These are phyloP conservation scores for Phaeosphaeria sp. DNA, from an alignment of 2,329 filamentous ascomycete genomes.

Conservation along the genomic window DNA sequence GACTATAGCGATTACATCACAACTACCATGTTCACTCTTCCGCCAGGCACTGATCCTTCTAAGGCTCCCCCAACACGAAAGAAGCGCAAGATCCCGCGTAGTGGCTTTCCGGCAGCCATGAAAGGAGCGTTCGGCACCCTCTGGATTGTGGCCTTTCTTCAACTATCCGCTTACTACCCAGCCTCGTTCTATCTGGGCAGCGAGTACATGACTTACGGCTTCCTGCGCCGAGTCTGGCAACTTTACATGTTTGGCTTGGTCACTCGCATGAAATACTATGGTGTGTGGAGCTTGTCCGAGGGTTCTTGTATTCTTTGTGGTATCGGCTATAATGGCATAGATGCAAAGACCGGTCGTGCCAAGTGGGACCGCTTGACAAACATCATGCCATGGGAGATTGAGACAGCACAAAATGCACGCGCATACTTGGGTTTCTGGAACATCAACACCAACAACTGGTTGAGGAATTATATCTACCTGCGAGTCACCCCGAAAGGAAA, in stretches of 20 bases:
- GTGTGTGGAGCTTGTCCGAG: slow-evolving; percentile 91
- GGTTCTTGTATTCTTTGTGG: slow-evolving; percentile 93
- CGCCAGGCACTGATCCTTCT: slow-evolving; percentile 78
- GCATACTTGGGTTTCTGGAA: slow-evolving; percentile 95
- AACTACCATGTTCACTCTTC: slow-evolving; percentile 91
- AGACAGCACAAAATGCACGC: slow-evolving; percentile 91
- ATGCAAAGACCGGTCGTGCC: slow-evolving; percentile 81
- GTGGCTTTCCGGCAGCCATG: slow-evolving; percentile 79
- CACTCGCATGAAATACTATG: slow-evolving; percentile 91
- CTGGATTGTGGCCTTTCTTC: slow-evolving; percentile 82
- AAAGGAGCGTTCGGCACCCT: slow-evolving; percentile 76
- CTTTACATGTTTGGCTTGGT: slow-evolving; percentile 85
- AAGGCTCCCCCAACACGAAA: slow-evolving; percentile 87
- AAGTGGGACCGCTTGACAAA: slow-evolving; percentile 92
- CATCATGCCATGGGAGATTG: slow-evolving; percentile 83
- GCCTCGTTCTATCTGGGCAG: slow-evolving; percentile 69
- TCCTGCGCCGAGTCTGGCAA: slow-evolving; percentile 76
- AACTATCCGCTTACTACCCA: slow-evolving; percentile 72
- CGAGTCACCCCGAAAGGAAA: slow-evolving; percentile 93
- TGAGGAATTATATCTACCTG: slow-evolving; percentile 94
- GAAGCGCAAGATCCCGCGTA: slow-evolving; percentile 90
- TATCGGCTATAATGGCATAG: slow-evolving; percentile 91
- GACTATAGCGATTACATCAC: slow-evolving; percentile 94
- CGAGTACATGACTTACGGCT: slow-evolving; percentile 69
- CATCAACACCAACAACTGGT: slow-evolving; percentile 97